Conservation (phyloP, 805 yeast genomes). For the Dipodascopsis tothii region DNA sequence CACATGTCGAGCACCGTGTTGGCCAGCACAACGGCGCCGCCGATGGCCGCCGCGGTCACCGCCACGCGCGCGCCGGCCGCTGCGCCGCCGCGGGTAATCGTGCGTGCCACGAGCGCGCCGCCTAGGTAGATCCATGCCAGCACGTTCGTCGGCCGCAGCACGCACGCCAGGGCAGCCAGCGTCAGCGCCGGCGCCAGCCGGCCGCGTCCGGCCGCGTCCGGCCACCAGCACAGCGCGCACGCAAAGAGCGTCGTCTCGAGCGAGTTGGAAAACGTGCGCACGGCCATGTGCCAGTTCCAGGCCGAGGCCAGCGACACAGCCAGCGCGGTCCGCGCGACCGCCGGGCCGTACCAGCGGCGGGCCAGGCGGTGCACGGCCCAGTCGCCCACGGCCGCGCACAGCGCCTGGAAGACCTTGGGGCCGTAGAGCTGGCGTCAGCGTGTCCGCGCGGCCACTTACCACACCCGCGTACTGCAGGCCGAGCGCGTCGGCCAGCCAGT, state of each 20-base stretch:
- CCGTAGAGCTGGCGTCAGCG: constrained; percentile 15
- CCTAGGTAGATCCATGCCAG: constrained; percentile 70
- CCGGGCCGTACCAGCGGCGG: constrained; percentile 27
- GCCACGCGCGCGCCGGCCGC: too few species aligned
- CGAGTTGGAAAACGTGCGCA: constrained; percentile 81
- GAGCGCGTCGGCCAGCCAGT: constrained; percentile 32
- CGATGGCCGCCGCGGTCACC: too few species aligned
- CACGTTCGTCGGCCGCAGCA: constrained; percentile 78
- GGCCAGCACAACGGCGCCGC: constrained; percentile 30
- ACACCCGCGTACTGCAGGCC: constrained; percentile 36
- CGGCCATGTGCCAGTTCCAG: constrained; percentile 73
- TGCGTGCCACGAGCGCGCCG: constrained; percentile 24
- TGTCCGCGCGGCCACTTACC: constrained; percentile 4
- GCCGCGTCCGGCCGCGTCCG: constrained; percentile 38
- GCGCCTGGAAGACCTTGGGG: constrained; percentile 66
- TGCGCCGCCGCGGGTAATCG: too few species aligned
- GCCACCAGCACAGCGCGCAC: constrained; percentile 64
- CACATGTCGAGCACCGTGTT: constrained; percentile 47
- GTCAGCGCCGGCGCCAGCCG: constrained; percentile 36
- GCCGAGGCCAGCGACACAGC: constrained; percentile 52
- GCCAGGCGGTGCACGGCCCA: constrained; percentile 47
- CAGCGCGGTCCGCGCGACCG: constrained; percentile 28
- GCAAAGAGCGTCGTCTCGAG: constrained; percentile 68
- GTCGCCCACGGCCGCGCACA: constrained; percentile 68
- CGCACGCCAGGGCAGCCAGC: constrained; percentile 24